phyloP scores from a whole-genome alignment of 805 yeast genomes.

The Schwanniomyces polymorphus region DNA sequence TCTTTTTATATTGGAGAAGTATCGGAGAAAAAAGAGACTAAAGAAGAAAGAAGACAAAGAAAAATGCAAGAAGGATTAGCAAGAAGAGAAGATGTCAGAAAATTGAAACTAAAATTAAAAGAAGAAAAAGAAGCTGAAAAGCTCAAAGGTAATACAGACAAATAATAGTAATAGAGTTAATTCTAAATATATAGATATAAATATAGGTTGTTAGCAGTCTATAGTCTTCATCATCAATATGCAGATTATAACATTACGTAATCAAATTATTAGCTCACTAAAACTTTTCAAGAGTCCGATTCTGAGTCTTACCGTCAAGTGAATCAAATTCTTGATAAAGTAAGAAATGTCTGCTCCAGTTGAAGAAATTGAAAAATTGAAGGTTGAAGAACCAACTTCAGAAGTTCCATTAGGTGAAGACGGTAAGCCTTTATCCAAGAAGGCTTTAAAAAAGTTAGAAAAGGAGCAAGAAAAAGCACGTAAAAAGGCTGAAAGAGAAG shows the following conservation, averaged over 20 bases:
- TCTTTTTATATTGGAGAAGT: neutral
- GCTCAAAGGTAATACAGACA: neutral
- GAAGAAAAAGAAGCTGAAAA: constrained; percentile 7
- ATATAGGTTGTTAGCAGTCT: neutral
- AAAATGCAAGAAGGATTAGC: constrained; percentile 54
- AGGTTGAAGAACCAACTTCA: constrained; percentile 11
- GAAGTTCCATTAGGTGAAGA: constrained; percentile 53
- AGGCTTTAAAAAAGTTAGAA: constrained; percentile 91
- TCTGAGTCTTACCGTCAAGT: neutral
- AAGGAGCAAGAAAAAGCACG: constrained; percentile 90
- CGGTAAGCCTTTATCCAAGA: constrained; percentile 88
- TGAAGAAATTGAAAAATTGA: constrained; percentile 24
- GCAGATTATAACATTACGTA: neutral
- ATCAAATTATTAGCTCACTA: neutral
- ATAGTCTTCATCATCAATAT: neutral
- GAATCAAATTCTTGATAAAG: neutral
- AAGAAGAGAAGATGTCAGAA: constrained; percentile 24
- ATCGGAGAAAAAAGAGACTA: constrained; percentile 25
- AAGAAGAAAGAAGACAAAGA: constrained; percentile 56
- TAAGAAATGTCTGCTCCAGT: constrained; percentile 21
- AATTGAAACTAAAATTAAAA: constrained; percentile 26
- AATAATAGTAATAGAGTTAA: neutral
- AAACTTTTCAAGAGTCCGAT: neutral
- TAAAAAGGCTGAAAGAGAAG: constrained; percentile 92
- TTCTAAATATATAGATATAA: neutral